Evolutionary conservation across 2,329 filamentous ascomycete species (phyloP), one percentile per base, ranked within the genome.

Genomic region (Ophiognomonia clavigignenti-juglandacearum): DNA sequence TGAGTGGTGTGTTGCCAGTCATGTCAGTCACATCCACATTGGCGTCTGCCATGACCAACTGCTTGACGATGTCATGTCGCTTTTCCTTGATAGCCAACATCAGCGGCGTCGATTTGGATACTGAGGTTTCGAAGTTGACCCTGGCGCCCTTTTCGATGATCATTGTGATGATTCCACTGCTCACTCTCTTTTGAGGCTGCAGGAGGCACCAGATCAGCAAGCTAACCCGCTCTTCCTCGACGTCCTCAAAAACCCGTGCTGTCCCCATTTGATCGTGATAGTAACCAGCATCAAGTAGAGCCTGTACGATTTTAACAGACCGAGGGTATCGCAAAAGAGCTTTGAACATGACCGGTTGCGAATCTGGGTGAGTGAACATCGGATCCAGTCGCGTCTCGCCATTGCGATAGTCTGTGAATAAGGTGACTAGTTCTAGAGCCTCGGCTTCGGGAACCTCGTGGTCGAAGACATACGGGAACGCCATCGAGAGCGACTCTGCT

Each of bases 131-230:
- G 22, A 75, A 73, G 56, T 81, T 80, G 51, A 80, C 70, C 40
- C 80, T 82, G 44, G 78, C 80, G 40, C 73, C 57, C 52, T 70
- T 59, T 56, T 69, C 64, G n/a, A 86, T 63, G 18, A 86, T 65
- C 39, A 79, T 61, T 52, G 76, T 68, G 46, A 86, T 75, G 36
- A 85, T 64, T 4, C 67, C 60, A 27, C 75, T 78, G 60, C 78
- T 82, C 42, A 85, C 71, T 51, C 73, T 74, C 60, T 84, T 85
- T 53, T 83, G 78, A 0, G 78, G 77, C 52, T 84, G 80, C 6
- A 78, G 64, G 43, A 86, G 67, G 0, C 78, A 73, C 82, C 82
- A 86, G 42, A 75, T 65, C 7, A 86, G 63, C 2, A 82, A 65
- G 2, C 77, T 77, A 37, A 82, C 70, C 9, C 69, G 64, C 59